Conservation (phyloP, 331 rosid species). For the Erythrophleum ivorense region DNA sequence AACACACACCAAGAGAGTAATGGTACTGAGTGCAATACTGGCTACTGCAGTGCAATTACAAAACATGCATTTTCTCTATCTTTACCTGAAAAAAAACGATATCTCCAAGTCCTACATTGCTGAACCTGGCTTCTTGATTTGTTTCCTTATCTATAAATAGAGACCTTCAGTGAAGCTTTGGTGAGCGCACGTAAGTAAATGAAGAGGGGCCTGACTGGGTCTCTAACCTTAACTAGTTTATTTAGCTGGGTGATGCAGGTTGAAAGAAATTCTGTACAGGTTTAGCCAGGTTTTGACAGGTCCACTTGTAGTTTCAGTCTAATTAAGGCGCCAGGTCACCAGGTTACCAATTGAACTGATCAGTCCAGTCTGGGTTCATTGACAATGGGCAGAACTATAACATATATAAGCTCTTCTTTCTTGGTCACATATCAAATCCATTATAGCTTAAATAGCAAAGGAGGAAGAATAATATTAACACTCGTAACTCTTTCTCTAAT, state of each 20-base stretch:
- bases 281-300: background rate
- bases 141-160: too few relatives aligned
- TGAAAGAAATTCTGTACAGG: background rate
- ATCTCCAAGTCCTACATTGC: background rate
- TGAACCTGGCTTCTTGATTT: too few relatives aligned
- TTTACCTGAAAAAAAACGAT: too few relatives aligned
- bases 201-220: background rate
- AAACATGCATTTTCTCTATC: background rate
- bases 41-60: background rate
- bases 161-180: too few relatives aligned
- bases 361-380: too few relatives aligned
- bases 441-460: background rate
- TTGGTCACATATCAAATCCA: background rate
- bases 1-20: background rate
- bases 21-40: background rate
- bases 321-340: background rate
- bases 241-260: background rate
- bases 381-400: background rate
- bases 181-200: too few relatives aligned
- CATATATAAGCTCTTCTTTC: background rate
- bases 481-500: slow-evolving; percentile 21
- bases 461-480: background rate
- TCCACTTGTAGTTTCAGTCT: background rate
- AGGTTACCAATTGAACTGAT: too few relatives aligned
- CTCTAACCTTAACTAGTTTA: background rate